These are phyloP conservation scores for Pseudopithomyces maydicus DNA, from an alignment of 2,329 filamentous ascomycete genomes.

Conservation along the genomic window DNA sequence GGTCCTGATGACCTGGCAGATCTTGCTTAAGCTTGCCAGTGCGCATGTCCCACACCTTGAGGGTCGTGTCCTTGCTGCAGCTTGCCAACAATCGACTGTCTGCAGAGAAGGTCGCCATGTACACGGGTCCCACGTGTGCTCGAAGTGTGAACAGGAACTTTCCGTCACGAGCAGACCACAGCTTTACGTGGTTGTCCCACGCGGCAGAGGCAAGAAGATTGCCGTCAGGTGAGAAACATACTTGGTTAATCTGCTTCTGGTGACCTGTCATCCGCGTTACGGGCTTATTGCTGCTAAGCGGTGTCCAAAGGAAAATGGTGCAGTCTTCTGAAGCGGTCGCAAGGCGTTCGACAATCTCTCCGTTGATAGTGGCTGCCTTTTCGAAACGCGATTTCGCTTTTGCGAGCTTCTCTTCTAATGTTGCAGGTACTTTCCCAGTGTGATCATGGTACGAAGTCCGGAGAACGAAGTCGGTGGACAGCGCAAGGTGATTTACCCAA, in stretches of 20 bases:
- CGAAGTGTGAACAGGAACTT: constrained; percentile 84
- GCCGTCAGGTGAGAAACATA: constrained; percentile 91
- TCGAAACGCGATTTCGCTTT: constrained; percentile 85
- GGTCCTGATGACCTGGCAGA: constrained; percentile 86
- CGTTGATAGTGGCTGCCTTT: constrained; percentile 77
- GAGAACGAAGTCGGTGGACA: constrained; percentile 90
- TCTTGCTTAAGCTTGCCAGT: constrained; percentile 82
- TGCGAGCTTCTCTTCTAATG: constrained; percentile 70
- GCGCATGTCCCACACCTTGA: constrained; percentile 93
- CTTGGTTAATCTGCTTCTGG: constrained; percentile 95
- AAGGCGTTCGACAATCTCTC: constrained; percentile 79
- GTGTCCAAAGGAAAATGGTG: constrained; percentile 96
- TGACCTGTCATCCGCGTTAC: constrained; percentile 89
- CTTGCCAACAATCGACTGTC: constrained; percentile 90
- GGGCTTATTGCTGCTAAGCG: constrained; percentile 75
- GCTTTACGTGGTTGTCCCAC: constrained; percentile 94
- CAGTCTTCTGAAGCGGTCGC: constrained; percentile 94
- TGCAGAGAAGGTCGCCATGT: constrained; percentile 89
- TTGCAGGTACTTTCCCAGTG: constrained; percentile 68
- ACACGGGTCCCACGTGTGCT: constrained; percentile 89
- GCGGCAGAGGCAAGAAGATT: constrained; percentile 83
- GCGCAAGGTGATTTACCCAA: constrained; percentile 92
- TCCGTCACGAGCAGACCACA: constrained; percentile 80
- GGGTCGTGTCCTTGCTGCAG: constrained; percentile 86
- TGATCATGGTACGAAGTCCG: constrained; percentile 89